Percentiles rank a stretch among this genome's conserved stretches.
phyloP scores from a whole-genome alignment of 495 filamentous ascomycete genomes.

The Entonaema liquescens region DNA sequence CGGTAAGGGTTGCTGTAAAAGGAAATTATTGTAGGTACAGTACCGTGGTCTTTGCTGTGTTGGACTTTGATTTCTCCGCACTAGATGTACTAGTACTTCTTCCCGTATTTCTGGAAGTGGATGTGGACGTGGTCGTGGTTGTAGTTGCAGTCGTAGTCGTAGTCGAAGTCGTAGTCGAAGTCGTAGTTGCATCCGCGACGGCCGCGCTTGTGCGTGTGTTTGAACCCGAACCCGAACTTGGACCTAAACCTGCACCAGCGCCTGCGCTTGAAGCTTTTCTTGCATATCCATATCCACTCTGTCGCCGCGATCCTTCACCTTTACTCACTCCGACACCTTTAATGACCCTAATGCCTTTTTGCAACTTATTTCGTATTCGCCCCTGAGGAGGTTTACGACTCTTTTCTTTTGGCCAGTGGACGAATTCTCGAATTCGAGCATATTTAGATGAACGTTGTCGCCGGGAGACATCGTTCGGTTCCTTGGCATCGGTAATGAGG shows the following conservation, averaged over 20 bases:
- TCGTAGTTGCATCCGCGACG: constrained; percentile 1
- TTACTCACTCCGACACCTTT: background rate
- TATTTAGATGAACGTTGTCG: constrained; percentile 27
- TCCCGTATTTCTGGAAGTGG: background rate
- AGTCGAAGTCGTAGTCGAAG: background rate
- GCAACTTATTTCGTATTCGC: constrained; percentile 29
- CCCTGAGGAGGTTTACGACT: constrained; percentile 27
- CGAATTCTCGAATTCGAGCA: constrained; percentile 29
- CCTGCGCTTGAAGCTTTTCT: background rate
- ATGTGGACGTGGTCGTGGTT: background rate
- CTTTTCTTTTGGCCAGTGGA: constrained; percentile 35
- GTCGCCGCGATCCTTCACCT: constrained; percentile 4
- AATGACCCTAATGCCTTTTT: constrained; percentile 1
- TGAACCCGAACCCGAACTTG: background rate
- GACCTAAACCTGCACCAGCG: constrained; percentile 8
- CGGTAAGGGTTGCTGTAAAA: constrained; percentile 37
- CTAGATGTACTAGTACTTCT: constrained; percentile 15
- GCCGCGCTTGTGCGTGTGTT: constrained; percentile 2
- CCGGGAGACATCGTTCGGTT: constrained; percentile 30
- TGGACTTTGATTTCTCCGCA: constrained; percentile 29
- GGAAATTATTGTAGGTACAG: constrained; percentile 37
- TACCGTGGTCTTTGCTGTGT: constrained; percentile 29
- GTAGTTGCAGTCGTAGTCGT: background rate
- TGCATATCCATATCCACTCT: background rate
- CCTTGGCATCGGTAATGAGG: constrained; percentile 39